Base-by-base conservation (phyloP, 345 rosid species). In the Hibiscus syriacus region DNA sequence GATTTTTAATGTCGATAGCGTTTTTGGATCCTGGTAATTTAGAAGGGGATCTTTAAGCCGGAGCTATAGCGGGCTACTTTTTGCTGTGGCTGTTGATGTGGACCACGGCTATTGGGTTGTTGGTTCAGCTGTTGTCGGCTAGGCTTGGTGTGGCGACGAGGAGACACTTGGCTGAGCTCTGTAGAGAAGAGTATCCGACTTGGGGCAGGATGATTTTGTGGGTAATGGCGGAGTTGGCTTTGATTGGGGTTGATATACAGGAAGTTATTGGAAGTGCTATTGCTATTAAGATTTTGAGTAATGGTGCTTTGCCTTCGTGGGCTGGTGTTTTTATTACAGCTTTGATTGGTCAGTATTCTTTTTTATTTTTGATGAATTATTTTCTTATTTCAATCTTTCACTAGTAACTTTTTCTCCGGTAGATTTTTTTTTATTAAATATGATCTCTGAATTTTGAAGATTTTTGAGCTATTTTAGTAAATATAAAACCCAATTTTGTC, bases 181-280 rank as follows among this genome's bases (percentile, higher is more conserved):
- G 98, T 57, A 81, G 97, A 30, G 93, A 88, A 16, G 97, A 92
- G 80, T 92, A 92, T 74, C 98, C 98, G 10, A 67, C 73, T 30
- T 92, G 98, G 98, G 97, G 97, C 3, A 39, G 87, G 12, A 75
- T 76, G 79, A 74, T 85, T 55, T 75, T 93, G 67, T 93, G 98
- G 97, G 64, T 93, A 54, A 93, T 93, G 98, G 87, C 97, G 19
- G 98, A 90, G 75, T 53, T 89, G 79, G 97, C 98, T 64, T 68
- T 93, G 70, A 90, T 93, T 62, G 98, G 97, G 2, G 83, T 97
- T 48, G 98, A 93, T 76, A 90, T 93, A 34, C 98, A 93, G 55
- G 97, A 93, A 73, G 98, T 93, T 54, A 93, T 89, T 57, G 97
- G 97, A 8, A 93, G 97, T 77, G 98, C 94, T 14, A 90, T 93